Evolutionary conservation across 768 basidiomycete species (phyloP), one percentile per base, ranked within the genome.

Genomic region (Lactarius hengduanensis): DNA sequence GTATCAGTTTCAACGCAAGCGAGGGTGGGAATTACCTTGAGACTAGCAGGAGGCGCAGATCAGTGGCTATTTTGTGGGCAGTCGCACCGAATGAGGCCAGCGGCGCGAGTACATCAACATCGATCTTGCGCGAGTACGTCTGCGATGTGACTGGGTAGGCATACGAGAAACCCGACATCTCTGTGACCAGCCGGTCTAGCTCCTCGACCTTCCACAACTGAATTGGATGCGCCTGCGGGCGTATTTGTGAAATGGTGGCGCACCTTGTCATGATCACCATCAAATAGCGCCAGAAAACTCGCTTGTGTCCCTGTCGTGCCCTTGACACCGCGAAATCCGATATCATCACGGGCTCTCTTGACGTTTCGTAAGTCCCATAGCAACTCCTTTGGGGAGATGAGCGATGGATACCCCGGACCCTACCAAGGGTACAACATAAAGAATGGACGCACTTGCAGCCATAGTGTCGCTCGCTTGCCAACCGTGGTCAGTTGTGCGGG

Each of bases 251-350:
- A 54, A 47, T 10, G 20, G 2, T 45, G 38, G 30, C 74, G 16
- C 53, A 88, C 91, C 82, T 98, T 98, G 69, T 86, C 86, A 76
- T 99, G 96, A 75, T 98, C 89, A 0, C 96, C 96, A 67, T 98
- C 91, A 73, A 99, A 98, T 38, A 99, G 80, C 0, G 94, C 81
- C 63, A 98, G 80, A 81, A 98, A 99, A 71, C 92, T 94, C 4
- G 93, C 97, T 76, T 98, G 97, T 0, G 97, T 98, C 10, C 97
- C 97, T 0, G 97, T 99, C 0, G 97, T 98, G n/a, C 97, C 97
- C 78, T 99, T 99, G 60, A 96, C 97, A 56, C 97, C 97, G 62
- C 97, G 86, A 82, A 99, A 98, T 4, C 97, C 96, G 59, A 99
- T 77, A 76, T 98, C 96, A 69, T 92, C 88, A 28, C 93, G 81